Conservation (phyloP, 1,284 basidiomycete genomes). For the Anthracocystis walkeri region DNA sequence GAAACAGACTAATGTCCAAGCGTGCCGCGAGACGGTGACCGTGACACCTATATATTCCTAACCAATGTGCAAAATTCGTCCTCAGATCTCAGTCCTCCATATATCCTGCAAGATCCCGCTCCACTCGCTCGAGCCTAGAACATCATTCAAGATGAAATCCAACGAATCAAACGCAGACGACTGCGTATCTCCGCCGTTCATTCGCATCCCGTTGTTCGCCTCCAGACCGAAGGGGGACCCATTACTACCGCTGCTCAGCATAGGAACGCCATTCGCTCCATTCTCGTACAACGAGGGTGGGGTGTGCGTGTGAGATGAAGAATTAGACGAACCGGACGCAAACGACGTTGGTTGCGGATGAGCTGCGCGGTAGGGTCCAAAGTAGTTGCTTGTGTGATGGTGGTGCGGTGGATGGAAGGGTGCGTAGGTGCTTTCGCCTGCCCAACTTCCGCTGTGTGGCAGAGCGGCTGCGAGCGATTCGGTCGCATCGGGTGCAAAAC, state of each 20-base stretch:
- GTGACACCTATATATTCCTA: too few species aligned
- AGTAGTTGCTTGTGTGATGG: background rate
- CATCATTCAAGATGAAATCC: slow-evolving; percentile 44
- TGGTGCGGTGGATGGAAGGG: background rate
- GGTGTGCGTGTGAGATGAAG: slow-evolving; percentile 16
- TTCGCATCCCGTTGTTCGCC: background rate
- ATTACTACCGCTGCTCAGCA: slow-evolving; percentile 2
- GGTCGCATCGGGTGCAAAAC: slow-evolving; percentile 9
- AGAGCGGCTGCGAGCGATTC: slow-evolving; percentile 35
- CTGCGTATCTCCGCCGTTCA: background rate
- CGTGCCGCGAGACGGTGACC: too few species aligned
- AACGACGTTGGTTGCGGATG: background rate
- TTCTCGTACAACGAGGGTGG: slow-evolving; percentile 7
- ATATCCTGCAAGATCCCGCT: slow-evolving; percentile 37
- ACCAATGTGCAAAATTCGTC: too few species aligned
- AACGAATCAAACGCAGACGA: slow-evolving; percentile 23
- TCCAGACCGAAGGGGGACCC: background rate
- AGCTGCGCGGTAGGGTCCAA: slow-evolving; percentile 2
- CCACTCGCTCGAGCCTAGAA: slow-evolving; percentile 39
- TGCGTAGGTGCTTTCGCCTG: background rate
- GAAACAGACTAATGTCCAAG: too few species aligned
- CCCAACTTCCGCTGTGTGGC: slow-evolving; percentile 4
- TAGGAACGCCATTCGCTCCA: background rate
- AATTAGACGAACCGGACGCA: slow-evolving; percentile 13
- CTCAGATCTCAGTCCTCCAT: slow-evolving; percentile 41